Base-by-base conservation (phyloP, 345 rosid genomes). In the Aurinia saxatilis region DNA sequence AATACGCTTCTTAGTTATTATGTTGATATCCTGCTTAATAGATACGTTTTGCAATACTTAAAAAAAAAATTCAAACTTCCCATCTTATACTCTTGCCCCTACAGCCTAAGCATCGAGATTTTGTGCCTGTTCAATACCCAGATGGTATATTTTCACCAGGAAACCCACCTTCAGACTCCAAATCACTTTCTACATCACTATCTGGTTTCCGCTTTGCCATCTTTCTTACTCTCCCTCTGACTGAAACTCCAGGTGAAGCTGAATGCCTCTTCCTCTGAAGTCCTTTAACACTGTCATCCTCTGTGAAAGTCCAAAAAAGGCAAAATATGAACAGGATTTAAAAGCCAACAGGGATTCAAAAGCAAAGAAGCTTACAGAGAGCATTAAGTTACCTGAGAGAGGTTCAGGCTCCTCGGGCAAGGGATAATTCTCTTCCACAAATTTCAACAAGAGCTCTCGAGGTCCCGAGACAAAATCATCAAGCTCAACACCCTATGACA, bases 401-500 rank as follows among this genome's bases (percentile, higher is more conserved):
- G 98, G 79, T 73, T 92, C 96, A 35, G 99, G 99, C 80, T 85
- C 79, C 54, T 85, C 99, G 19, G 99, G 97, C 73, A 93, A 69
- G 37, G 97, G 97, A 71, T 93, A 93, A 75, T 89, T 87, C 81
- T 93, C 99, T 79, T 89, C 97, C 40, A 87, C 97, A 70, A 93
- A 85, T 81, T 93, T 93, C 77, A 93, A 81, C 78, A 93, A 76
- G 77, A 93, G 83, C 70, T 89, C 99, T 61, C 97, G 93, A 62
- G 99, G 99, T 17, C 99, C 99, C 62, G 99, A 93, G 57, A 93
- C 79, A 76, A 93, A 93, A 77, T 93, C 99, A 84, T 93, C 97
- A 74, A 93, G 99, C 65, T 93, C 99, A 78, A 72, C 70, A 73
- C 99, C 99, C 98, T 92, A 53, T 15, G 29, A 17, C 60, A 72